phyloP scores from a whole-genome alignment of 495 filamentous ascomycete genomes.

The Massariosphaeria phaeospora region DNA sequence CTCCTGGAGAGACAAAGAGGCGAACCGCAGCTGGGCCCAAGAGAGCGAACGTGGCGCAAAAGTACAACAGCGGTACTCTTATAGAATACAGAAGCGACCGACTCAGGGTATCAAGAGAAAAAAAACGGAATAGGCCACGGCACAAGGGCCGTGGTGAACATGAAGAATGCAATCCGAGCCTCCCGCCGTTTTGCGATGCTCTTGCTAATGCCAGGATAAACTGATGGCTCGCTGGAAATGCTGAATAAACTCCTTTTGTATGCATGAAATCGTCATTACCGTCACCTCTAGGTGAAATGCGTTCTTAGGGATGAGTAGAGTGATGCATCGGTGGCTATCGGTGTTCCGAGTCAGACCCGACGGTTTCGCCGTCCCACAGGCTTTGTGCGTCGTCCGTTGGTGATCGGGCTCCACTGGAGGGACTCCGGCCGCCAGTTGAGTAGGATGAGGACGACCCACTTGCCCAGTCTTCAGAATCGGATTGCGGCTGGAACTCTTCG shows the following conservation, averaged over 20 bases:
- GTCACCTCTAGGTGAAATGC: neutral
- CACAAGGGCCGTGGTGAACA: neutral
- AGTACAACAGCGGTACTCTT: slow-evolving; percentile 11
- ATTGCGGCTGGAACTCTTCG: slow-evolving; percentile 47
- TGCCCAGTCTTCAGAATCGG: slow-evolving; percentile 67
- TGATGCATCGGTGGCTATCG: slow-evolving; percentile 8
- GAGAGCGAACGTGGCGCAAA: slow-evolving; percentile 15
- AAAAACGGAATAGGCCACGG: neutral
- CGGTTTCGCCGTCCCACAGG: slow-evolving; percentile 57
- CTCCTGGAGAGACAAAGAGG: neutral
- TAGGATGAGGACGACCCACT: slow-evolving; percentile 64
- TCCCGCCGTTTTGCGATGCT: slow-evolving; percentile 1
- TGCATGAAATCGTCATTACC: slow-evolving; percentile 24
- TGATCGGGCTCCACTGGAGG: slow-evolving; percentile 44
- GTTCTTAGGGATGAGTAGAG: slow-evolving; percentile 6
- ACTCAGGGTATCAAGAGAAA: slow-evolving; percentile 15
- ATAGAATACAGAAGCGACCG: slow-evolving; percentile 22
- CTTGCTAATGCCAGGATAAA: slow-evolving; percentile 3
- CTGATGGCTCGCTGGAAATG: slow-evolving; percentile 3
- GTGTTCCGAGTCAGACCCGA: slow-evolving; percentile 46
- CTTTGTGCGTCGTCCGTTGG: slow-evolving; percentile 58
- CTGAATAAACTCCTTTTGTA: slow-evolving; percentile 4
- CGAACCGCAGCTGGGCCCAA: neutral
- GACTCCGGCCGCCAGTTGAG: slow-evolving; percentile 32
- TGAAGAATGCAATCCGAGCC: neutral